These are phyloP conservation scores for Trichophyton mentagrophytes DNA, from an alignment of 2,329 filamentous ascomycete species.

Conservation along the genomic window DNA sequence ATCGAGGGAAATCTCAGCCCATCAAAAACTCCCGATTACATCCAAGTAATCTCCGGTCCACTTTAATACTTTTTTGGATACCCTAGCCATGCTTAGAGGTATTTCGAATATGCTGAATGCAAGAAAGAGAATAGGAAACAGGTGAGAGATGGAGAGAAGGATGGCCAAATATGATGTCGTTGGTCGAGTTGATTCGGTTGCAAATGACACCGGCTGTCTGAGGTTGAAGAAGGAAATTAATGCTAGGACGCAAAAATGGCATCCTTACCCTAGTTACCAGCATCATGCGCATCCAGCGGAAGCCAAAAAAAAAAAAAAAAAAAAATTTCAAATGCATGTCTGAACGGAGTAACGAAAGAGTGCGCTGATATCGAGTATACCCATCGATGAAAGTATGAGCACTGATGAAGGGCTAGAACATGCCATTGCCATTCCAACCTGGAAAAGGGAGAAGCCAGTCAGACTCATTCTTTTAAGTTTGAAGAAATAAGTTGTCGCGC, in stretches of 20 bases:
- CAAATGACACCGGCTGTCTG: not conserved
- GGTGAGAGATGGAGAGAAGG: not conserved
- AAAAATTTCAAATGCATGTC: not conserved
- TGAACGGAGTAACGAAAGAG: not conserved
- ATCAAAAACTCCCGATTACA: conserved; percentile 1
- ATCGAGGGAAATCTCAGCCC: not conserved
- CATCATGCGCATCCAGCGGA: not conserved
- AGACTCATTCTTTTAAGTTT: not conserved
- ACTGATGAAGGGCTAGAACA: not conserved
- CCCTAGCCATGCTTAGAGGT: not conserved
- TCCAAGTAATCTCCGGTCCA: not conserved
- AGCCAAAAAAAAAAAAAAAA: not conserved
- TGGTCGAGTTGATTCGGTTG: not conserved
- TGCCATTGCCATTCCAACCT: not conserved
- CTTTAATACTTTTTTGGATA: not conserved
- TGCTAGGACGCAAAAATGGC: not conserved
- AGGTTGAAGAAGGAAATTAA: not conserved
- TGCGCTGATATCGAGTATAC: not conserved
- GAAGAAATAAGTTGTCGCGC: not conserved
- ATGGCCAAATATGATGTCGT: not conserved
- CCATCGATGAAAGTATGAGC: not conserved
- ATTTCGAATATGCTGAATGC: not conserved
- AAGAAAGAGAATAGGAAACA: not conserved
- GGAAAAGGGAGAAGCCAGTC: not conserved
- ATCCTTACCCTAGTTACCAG: not conserved